phyloP scores from a whole-genome alignment of 1,139 yeast species.

The Hemisphaericaspora xylanilytica region DNA sequence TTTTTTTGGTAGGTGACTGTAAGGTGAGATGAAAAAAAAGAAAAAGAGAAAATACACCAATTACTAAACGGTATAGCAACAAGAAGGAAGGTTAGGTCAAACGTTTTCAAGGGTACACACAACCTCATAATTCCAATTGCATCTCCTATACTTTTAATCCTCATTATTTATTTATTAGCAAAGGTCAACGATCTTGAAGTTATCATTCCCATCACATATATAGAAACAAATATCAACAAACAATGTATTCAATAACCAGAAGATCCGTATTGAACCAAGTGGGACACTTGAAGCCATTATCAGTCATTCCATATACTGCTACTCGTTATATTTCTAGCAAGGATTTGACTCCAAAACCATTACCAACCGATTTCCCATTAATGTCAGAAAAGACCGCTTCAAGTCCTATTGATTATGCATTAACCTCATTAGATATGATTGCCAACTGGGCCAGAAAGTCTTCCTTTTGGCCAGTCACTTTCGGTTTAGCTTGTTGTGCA shows the following conservation, averaged over 20 bases:
- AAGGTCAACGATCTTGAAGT: neutral
- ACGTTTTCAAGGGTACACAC: constrained; percentile 1
- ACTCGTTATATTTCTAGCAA: constrained; percentile 37
- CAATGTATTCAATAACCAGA: constrained; percentile 28
- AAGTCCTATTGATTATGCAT: constrained; percentile 71
- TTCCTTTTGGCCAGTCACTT: constrained; percentile 92
- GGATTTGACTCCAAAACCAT: constrained; percentile 43
- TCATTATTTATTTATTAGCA: constrained; percentile 2
- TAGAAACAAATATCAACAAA: constrained; percentile 1
- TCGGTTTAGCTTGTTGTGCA: constrained; percentile 91
- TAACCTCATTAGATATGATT: constrained; percentile 79
- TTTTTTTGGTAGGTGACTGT: constrained; percentile 7
- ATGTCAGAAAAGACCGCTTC: constrained; percentile 45
- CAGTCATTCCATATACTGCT: constrained; percentile 7
- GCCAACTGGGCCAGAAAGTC: constrained; percentile 94
- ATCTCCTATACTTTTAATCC: neutral
- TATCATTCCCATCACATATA: neutral
- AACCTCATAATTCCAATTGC: constrained; percentile 1
- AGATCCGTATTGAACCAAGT: constrained; percentile 15
- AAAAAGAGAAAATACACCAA: neutral
- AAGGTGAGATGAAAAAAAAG: constrained; percentile 8
- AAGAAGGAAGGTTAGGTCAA: neutral
- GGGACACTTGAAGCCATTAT: constrained; percentile 7
- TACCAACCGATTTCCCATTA: constrained; percentile 47
- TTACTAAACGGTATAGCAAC: neutral